Conservation (phyloP, 148 eudicot species). For the Salicornia ramosissima region DNA sequence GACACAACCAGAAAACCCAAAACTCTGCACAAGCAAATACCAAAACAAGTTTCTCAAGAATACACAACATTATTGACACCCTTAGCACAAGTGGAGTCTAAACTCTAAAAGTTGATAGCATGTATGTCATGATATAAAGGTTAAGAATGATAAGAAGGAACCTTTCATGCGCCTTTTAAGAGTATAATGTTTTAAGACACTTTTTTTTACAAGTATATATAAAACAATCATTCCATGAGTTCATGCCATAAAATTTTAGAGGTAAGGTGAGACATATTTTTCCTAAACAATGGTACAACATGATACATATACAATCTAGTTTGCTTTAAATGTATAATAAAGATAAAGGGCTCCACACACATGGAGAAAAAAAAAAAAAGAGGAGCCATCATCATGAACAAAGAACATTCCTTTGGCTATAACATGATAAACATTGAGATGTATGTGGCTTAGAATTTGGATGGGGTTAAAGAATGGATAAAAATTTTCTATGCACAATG, state of each 20-base stretch:
- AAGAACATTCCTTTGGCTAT: background rate
- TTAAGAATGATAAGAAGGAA: no score
- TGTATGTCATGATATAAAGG: no score
- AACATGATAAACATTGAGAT: background rate
- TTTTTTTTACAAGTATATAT: background rate
- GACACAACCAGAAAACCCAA: no score
- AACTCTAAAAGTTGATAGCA: no score
- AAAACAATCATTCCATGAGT: background rate
- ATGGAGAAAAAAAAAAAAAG: background rate
- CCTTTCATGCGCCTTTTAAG: no score
- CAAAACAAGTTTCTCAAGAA: no score
- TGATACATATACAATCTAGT: background rate
- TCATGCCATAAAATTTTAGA: background rate
- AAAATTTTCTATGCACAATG: constrained; percentile 7
- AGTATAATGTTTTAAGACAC: background rate
- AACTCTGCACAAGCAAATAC: no score
- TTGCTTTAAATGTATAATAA: constrained; percentile 1
- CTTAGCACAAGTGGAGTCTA: no score
- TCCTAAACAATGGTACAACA: constrained; percentile 2
- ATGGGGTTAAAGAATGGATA: constrained; percentile 4
- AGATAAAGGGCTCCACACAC: constrained; percentile 13
- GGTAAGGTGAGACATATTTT: background rate
- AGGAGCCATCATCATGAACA: background rate
- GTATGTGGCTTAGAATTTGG: constrained; percentile 16
- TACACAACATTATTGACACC: no score